Base-by-base conservation (phyloP, 148 eudicot species). In the Camellia japonica region DNA sequence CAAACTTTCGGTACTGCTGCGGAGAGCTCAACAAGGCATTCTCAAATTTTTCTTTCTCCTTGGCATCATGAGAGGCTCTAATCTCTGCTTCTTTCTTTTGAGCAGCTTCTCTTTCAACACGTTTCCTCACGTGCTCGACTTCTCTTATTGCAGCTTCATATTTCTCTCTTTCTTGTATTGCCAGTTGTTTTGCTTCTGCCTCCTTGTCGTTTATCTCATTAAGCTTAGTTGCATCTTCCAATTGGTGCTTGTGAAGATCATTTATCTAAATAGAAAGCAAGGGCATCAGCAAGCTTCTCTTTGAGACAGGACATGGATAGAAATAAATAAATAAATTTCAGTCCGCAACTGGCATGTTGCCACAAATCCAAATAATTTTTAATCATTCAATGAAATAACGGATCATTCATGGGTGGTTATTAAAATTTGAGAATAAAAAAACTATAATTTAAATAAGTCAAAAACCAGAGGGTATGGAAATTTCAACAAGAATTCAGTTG, bases 31-130 rank as follows among this genome's bases (percentile, higher is more conserved):
- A 75, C 74, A 91, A 83, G 51, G 75, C 88, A 16, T 81, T 83
- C 81, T 89, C 91, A 62, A 94, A 93, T 77, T 84, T 91, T 85
- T 89, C 90, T 63, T 75, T 86, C 86, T 91, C 93, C 78, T 86
- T 89, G 23, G 86, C 88, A 73, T 93, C 89, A 18, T 83, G 89
- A 0, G 83, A 81, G 64, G 90, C 93, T 73, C 73, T 84, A 61
- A 70, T 67, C 81, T 92, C 98, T 6, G 93, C 92, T 64, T 91
- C 93, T 86, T 83, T 89, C 75, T 91, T 90, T 63, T 86, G 87
- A 78, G 80, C 75, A 15, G 86, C 85, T 83, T 92, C 98, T 88
- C 83, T 89, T 51, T 88, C 83, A 20, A 90, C 86, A 73, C 86
- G 78, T 68, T 84, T 86, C 72, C 87, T 80, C 3, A 86, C 89